phyloP scores from a whole-genome alignment of 345 rosid species.

The Euphorbia pulcherrima region DNA sequence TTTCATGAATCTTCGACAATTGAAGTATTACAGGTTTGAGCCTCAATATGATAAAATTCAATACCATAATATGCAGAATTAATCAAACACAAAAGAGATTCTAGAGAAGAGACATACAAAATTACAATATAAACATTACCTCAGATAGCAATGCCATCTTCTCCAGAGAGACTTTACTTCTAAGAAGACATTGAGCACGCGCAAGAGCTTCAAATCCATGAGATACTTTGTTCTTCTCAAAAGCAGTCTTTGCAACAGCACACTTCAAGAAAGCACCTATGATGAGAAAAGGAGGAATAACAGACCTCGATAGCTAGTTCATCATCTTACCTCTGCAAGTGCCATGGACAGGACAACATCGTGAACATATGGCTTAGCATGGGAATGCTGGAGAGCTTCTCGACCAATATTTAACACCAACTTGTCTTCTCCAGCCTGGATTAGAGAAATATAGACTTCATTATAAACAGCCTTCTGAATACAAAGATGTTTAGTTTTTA shows the following conservation, averaged over 20 bases:
- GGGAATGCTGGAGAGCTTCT: conserved; percentile 69
- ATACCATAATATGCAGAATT: not conserved
- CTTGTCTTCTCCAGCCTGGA: conserved; percentile 85
- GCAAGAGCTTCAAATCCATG: conserved; percentile 98
- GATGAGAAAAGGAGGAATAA: conserved; percentile 58
- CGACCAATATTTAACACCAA: conserved; percentile 72
- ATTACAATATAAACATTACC: conserved; percentile 39
- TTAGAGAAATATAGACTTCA: conserved; percentile 18
- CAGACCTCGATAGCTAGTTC: conserved; percentile 36
- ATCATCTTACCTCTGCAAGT: conserved; percentile 80
- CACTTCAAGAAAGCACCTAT: conserved; percentile 83
- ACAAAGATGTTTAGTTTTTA: not conserved
- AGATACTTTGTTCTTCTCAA: conserved; percentile 80
- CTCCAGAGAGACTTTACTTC: conserved; percentile 72
- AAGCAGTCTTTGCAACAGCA: conserved; percentile 77
- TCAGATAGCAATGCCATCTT: conserved; percentile 69
- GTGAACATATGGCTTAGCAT: conserved; percentile 75
- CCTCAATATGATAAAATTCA: not conserved
- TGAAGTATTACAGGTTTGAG: no score
- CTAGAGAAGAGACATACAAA: not conserved
- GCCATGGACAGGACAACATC: conserved; percentile 90
- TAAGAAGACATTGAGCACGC: conserved; percentile 81
- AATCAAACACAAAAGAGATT: not conserved
- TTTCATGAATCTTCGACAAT: no score
- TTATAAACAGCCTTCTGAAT: conserved; percentile 3